phyloP scores from a whole-genome alignment of 164 flowering plant species.

The Euptelea pleiosperma region DNA sequence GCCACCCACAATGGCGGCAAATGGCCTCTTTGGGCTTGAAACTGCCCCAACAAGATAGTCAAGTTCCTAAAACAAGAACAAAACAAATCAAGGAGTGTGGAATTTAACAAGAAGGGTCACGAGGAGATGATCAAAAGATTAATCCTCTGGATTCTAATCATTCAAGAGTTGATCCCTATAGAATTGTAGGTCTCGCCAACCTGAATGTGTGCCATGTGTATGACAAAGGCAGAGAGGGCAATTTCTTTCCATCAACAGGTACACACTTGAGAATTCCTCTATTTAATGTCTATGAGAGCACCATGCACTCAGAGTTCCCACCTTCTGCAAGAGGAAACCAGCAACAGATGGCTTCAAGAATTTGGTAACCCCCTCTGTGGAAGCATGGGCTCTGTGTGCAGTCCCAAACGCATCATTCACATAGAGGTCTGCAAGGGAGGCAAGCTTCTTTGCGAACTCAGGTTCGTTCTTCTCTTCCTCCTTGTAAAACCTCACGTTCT shows the following conservation, averaged over 20 bases:
- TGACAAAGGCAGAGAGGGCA: neutral
- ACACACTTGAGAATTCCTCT: neutral
- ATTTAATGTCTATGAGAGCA: neutral
- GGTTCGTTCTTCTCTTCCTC: slow-evolving; percentile 90
- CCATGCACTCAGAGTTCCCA: slow-evolving; percentile 8
- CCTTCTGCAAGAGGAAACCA: slow-evolving; percentile 87
- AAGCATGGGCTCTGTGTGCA: slow-evolving; percentile 90
- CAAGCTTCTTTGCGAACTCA: slow-evolving; percentile 78
- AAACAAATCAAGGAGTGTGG: neutral
- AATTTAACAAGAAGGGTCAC: too few relatives aligned
- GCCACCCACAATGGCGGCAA: slow-evolving; percentile 88
- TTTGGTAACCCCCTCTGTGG: slow-evolving; percentile 83
- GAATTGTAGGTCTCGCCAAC: too few relatives aligned
- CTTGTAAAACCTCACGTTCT: slow-evolving; percentile 81
- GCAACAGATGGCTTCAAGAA: slow-evolving; percentile 86
- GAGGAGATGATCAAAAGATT: too few relatives aligned
- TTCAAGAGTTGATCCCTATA: too few relatives aligned
- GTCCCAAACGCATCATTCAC: slow-evolving; percentile 92
- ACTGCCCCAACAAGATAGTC: slow-evolving; percentile 81
- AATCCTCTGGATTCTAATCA: too few relatives aligned
- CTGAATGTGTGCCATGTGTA: too few relatives aligned
- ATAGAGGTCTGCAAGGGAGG: slow-evolving; percentile 75
- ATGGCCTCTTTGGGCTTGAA: slow-evolving; percentile 76
- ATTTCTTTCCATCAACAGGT: neutral
- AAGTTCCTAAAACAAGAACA: slow-evolving; percentile 45